Percentiles rank a stretch among this genome's conserved stretches.
These are phyloP conservation scores for Aspergillus pseudoterreus DNA, from an alignment of 2,329 filamentous ascomycete species.

Conservation along the genomic window DNA sequence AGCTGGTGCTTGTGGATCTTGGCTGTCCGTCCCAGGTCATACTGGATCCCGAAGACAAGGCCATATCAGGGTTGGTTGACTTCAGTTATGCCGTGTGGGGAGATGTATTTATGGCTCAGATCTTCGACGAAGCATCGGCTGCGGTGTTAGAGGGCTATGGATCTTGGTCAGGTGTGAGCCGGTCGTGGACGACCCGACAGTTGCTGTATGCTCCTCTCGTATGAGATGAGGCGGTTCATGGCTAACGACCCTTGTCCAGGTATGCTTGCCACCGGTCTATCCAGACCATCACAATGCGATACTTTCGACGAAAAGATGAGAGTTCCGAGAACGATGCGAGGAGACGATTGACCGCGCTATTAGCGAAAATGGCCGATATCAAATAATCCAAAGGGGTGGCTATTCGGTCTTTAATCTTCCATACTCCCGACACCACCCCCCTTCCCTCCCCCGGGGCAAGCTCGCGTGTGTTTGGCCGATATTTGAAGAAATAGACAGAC, in stretches of 20 bases:
- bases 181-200: slow-evolving; percentile 27
- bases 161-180: slow-evolving; percentile 17
- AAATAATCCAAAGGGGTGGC: background rate
- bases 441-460: too few species aligned
- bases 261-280: slow-evolving; percentile 39
- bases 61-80: slow-evolving; percentile 50
- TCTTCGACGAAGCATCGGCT: slow-evolving; percentile 40
- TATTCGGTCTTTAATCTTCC: too few species aligned
- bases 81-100: slow-evolving; percentile 56
- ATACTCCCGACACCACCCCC: too few species aligned
- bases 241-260: slow-evolving; percentile 16
- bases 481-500: too few species aligned
- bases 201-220: slow-evolving; percentile 28
- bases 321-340: slow-evolving; percentile 35
- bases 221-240: background rate
- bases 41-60: slow-evolving; percentile 46
- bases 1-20: slow-evolving; percentile 50
- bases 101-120: slow-evolving; percentile 52
- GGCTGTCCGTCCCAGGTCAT: slow-evolving; percentile 50
- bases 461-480: too few species aligned
- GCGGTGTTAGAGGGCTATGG: slow-evolving; percentile 37
- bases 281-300: slow-evolving; percentile 35
- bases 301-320: slow-evolving; percentile 35
- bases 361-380: slow-evolving; percentile 27
- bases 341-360: slow-evolving; percentile 28